Evolutionary conservation across 2,329 filamentous ascomycete species (phyloP).

Genomic region (Rhynchosporium secalis): DNA sequence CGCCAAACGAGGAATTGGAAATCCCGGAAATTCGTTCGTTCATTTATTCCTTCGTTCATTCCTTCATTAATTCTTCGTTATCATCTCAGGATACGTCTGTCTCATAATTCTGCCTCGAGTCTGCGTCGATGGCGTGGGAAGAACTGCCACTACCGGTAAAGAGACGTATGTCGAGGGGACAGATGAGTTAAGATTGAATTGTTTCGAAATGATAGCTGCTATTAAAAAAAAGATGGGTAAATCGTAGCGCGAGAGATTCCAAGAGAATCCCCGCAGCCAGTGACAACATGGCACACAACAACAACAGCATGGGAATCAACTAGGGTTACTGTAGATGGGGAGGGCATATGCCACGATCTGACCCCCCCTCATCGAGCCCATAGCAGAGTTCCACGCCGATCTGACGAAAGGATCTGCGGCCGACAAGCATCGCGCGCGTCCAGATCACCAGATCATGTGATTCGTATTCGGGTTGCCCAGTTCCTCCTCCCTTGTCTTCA

Average conservation of each 20-base stretch:
- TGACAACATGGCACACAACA: neutral
- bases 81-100: too few species aligned
- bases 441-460: conserved; percentile 11
- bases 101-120: too few species aligned
- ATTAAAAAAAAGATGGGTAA: neutral
- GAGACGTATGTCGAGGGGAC: too few species aligned
- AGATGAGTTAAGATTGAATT: too few species aligned
- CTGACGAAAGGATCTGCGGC: neutral
- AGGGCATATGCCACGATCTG: neutral
- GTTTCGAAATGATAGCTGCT: too few species aligned
- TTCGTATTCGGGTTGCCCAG: conserved; percentile 10
- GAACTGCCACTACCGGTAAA: too few species aligned
- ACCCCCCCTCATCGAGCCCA: neutral
- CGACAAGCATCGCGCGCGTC: conserved; percentile 14
- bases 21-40: too few species aligned
- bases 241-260: neutral
- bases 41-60: too few species aligned
- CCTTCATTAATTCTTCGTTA: too few species aligned
- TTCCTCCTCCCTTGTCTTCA: too few species aligned
- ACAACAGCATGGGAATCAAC: neutral
- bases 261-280: conserved; percentile 1
- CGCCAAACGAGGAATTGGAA: too few species aligned
- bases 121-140: too few species aligned
- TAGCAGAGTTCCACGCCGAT: neutral
- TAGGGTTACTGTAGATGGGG: neutral